A percentile compares a stretch with the other conserved stretches of the same genome.
phyloP scores from a whole-genome alignment of 176 grass and related monocot genomes.

The Melocanna baccifera region DNA sequence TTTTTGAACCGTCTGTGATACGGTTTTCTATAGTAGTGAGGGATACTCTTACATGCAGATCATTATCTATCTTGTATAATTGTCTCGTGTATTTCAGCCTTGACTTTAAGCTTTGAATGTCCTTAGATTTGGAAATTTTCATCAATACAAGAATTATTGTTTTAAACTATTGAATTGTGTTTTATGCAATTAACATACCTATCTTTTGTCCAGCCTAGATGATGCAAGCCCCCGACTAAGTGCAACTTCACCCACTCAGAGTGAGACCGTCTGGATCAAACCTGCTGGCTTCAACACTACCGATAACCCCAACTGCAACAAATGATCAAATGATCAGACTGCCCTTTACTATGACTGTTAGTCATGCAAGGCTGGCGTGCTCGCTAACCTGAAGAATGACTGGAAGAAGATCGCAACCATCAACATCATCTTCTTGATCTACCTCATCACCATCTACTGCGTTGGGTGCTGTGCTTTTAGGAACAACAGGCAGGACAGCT shows the following conservation, averaged over 20 bases:
- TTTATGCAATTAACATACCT: conserved; percentile 12
- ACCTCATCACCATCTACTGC: conserved; percentile 77
- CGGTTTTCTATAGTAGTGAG: too few relatives aligned
- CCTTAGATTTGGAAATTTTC: neutral
- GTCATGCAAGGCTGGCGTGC: conserved; percentile 84
- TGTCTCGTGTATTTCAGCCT: neutral
- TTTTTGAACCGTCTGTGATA: too few relatives aligned
- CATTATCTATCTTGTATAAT: neutral
- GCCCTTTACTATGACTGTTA: conserved; percentile 74
- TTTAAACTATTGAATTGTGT: neutral
- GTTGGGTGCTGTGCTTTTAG: conserved; percentile 88
- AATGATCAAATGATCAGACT: conserved; percentile 62
- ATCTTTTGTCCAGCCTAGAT: conserved; percentile 59
- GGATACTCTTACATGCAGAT: neutral
- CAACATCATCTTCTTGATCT: conserved; percentile 84
- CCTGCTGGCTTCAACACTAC: conserved; percentile 51
- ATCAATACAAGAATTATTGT: neutral
- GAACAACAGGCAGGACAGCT: conserved; percentile 79
- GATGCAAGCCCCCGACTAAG: conserved; percentile 78
- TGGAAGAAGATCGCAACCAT: conserved; percentile 86
- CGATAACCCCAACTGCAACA: conserved; percentile 50
- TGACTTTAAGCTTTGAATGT: neutral
- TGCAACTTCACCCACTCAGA: conserved; percentile 76
- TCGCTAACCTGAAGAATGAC: conserved; percentile 82
- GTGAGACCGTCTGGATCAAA: conserved; percentile 64